Evolutionary conservation across 345 rosid genomes (phyloP), one percentile per base, ranked within the genome.

Genomic region (Geranium brycei): DNA sequence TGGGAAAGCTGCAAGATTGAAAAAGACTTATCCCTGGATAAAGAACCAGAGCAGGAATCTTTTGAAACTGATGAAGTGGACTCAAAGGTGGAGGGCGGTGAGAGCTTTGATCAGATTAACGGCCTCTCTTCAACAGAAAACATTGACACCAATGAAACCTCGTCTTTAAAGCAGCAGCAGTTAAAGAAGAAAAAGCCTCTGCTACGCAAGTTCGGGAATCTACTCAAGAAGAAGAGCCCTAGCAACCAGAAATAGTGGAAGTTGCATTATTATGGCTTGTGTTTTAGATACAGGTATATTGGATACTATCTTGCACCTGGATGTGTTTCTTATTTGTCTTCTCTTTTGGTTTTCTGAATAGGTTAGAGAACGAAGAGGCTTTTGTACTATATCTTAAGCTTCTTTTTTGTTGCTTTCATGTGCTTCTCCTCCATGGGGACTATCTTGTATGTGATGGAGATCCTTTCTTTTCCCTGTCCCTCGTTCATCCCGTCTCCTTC

Each of bases 1-100:
- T 90, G 99, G 97, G 97, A 93, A 77, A 90, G 95, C 79, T 93
- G 97, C 88, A 89, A 82, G 74, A 86, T 90, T 59, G 96, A 93
- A 73, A 93, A 88, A 95, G 99, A 93, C 72, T 83, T 84, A 40
- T 92, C 89, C 7, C 91, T 91, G 0, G 93, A 80, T 10, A 81
- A 88, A 75, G 89, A 80, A 75, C 23, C 73, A 15, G 96, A 87
- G 69, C 85, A 77, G 61, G 89, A 88, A 75, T 83, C 87, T 10
- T 75, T 80, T 12, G 99, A 86, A 62, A 47, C 53, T 13, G 96
- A 90, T 65, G 96, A 92, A 78, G 75, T 59, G 17, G 91, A 79
- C 28, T 75, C 83, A 68, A 89, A 85, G 74, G 80, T 69, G 5
- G 96, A 90, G 31, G 85, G 70, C 47, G 70, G 79, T 31, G 88